Evolutionary conservation across 352 stramenopile species (phyloP), one percentile per base, ranked within the genome.

Genomic region (Chrysophaeum taylorii): DNA sequence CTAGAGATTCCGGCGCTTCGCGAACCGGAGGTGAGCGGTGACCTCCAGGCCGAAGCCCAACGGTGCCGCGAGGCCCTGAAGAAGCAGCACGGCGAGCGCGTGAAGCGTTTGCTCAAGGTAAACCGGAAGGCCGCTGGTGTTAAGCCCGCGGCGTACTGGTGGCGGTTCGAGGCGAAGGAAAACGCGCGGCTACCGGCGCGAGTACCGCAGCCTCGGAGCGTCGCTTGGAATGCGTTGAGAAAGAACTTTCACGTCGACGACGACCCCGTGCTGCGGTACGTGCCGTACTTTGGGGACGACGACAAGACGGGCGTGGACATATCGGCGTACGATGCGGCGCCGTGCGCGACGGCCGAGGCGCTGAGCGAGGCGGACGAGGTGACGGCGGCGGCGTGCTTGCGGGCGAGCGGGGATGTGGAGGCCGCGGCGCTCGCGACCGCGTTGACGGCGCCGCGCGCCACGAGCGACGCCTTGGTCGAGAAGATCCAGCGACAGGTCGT

Each of bases 201-300:
- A n/a, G 48, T 60, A 21, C 48, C 48, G 18, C 5, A 33, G 5
- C 48, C 48, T 25, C 18, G 33, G 25, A 9, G 18, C 25, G 18
- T 60, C 9, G 48, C 48, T 7, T 60, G 48, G 48, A 60, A n/a
- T 25, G 48, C 18, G 5, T 21, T 94, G 35, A 83, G 81, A 27
- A 90, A 87, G 45, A 91, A 91, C 64, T 91, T 88, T 73, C 76
- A 84, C 35, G 84, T 89, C 21, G 86, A 92, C 43, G 90, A 96
- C 75, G 83, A 95, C 72, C 83, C 83, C 23, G 87, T 91, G 66
- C 72, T 96, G 57, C 82, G 85, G 0, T 89, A 91, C 70, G 81
- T 93, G 29, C 90, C 89, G 9, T 95, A 94, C 76, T 95, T 96
- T 75, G 89, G 88, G 25, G 90, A 96, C 73, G 87, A 94, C 70